Evolutionary conservation across 2,329 filamentous ascomycete species (phyloP).

Genomic region (Claviceps citrina): DNA sequence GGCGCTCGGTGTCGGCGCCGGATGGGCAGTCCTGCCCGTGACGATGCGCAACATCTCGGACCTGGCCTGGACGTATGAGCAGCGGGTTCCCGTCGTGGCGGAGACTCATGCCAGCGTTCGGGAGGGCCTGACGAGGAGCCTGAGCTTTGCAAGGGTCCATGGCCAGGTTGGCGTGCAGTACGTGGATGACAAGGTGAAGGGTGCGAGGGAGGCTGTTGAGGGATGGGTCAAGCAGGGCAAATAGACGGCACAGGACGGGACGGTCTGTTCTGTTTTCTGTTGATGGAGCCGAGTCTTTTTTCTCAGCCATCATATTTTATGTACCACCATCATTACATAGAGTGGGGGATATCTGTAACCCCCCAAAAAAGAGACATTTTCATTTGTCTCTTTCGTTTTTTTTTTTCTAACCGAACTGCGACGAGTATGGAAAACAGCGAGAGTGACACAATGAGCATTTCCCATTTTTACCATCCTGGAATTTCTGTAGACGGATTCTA

Average conservation of each 20-base stretch:
- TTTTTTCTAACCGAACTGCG: neutral
- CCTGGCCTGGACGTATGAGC: conserved; percentile 83
- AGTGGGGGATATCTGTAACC: conserved; percentile 5
- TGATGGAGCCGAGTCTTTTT: neutral
- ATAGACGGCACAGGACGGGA: conserved; percentile 27
- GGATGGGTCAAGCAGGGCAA: conserved; percentile 84
- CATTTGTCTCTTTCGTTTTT: neutral
- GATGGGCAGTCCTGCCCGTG: conserved; percentile 70
- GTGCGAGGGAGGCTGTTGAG: conserved; percentile 63
- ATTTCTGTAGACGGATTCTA: too few relatives aligned
- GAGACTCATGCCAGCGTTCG: conserved; percentile 63
- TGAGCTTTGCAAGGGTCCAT: conserved; percentile 61
- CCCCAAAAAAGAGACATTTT: neutral
- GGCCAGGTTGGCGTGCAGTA: conserved; percentile 52
- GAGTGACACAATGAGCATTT: too few relatives aligned
- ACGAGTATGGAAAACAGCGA: neutral
- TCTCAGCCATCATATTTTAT: too few relatives aligned
- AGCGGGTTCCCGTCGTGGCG: conserved; percentile 68
- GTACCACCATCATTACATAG: conserved; percentile 24
- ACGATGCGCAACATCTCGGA: conserved; percentile 83
- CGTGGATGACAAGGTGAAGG: conserved; percentile 67
- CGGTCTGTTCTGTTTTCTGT: too few relatives aligned
- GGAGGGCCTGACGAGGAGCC: conserved; percentile 52
- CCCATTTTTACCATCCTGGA: too few relatives aligned
- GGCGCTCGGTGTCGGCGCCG: conserved; percentile 66